Evolutionary conservation across 495 filamentous ascomycete genomes (phyloP).

Genomic region (Xylaria bambusicola): DNA sequence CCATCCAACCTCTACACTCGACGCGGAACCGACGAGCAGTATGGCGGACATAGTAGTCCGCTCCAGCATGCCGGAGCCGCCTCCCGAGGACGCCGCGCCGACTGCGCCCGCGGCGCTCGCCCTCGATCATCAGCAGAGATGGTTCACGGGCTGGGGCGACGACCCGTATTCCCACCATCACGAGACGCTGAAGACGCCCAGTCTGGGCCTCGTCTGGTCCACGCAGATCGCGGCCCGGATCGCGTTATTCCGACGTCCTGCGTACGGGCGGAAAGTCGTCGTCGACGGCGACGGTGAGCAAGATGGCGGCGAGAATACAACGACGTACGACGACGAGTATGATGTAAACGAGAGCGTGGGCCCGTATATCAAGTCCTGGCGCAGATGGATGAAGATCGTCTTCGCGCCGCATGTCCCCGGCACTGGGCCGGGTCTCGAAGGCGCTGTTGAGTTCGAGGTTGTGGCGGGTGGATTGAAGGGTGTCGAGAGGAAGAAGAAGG

Average conservation of each 20-base stretch:
- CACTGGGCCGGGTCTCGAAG: slow-evolving; percentile 43
- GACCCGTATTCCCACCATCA: slow-evolving; percentile 31
- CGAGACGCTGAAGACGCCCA: slow-evolving; percentile 72
- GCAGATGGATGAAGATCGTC: slow-evolving; percentile 75
- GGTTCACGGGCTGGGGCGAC: slow-evolving; percentile 94
- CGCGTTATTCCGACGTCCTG: slow-evolving; percentile 67
- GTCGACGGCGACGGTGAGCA: neutral
- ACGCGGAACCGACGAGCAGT: slow-evolving; percentile 26
- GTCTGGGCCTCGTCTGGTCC: slow-evolving; percentile 85
- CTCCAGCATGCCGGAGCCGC: slow-evolving; percentile 34
- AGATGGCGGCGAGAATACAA: neutral
- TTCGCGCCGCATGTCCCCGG: slow-evolving; percentile 69
- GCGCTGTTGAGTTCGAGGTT: slow-evolving; percentile 59
- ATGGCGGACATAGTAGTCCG: slow-evolving; percentile 30
- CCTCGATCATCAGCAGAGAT: slow-evolving; percentile 88
- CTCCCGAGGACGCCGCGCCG: slow-evolving; percentile 23
- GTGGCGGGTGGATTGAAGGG: slow-evolving; percentile 54
- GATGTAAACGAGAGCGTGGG: slow-evolving; percentile 31
- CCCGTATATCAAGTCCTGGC: slow-evolving; percentile 46
- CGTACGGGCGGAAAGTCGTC: slow-evolving; percentile 44
- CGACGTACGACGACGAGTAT: slow-evolving; percentile 25
- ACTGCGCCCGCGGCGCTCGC: slow-evolving; percentile 55
- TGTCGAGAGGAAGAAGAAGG: slow-evolving; percentile 26
- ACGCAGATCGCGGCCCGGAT: slow-evolving; percentile 83
- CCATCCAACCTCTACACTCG: neutral